These are phyloP conservation scores for Pseudotulostoma volvatum DNA, from an alignment of 495 filamentous ascomycete genomes.

Conservation along the genomic window DNA sequence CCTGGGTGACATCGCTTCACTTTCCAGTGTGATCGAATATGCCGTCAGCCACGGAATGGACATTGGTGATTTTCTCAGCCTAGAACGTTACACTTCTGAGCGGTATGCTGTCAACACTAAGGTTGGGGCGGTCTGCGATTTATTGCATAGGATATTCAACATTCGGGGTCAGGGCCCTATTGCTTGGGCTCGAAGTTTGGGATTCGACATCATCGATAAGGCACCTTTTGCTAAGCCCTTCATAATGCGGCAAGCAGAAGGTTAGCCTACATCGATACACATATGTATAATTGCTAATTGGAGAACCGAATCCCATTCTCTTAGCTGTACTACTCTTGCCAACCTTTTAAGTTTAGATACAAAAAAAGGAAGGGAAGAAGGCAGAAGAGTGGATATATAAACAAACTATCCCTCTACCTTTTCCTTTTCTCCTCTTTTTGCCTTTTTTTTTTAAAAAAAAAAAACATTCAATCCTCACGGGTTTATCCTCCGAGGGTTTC, in stretches of 20 bases:
- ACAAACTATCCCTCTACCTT: no score
- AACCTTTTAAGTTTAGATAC: no score
- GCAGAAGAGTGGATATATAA: no score
- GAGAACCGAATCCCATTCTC: no score
- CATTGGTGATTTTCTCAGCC: slow-evolving; percentile 52
- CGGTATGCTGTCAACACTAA: slow-evolving; percentile 71
- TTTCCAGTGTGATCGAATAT: slow-evolving; percentile 55
- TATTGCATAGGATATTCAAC: slow-evolving; percentile 84
- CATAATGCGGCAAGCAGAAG: slow-evolving; percentile 76
- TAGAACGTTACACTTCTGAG: slow-evolving; percentile 65
- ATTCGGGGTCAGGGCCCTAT: slow-evolving; percentile 53
- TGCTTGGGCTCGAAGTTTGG: slow-evolving; percentile 58
- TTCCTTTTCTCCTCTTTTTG: no score
- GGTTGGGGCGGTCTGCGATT: slow-evolving; percentile 77
- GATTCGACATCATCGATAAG: slow-evolving; percentile 61
- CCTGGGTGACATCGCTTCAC: slow-evolving; percentile 65
- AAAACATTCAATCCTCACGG: no score
- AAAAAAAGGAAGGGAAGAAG: no score
- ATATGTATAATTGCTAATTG: no score
- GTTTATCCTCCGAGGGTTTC: no score
- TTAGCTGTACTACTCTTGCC: no score
- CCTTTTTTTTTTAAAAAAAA: no score
- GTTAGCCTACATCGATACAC: no score
- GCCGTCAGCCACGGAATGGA: slow-evolving; percentile 74
- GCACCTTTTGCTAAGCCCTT: slow-evolving; percentile 64